Conservation (phyloP, 768 basidiomycete species). For the Galerina marginata region DNA sequence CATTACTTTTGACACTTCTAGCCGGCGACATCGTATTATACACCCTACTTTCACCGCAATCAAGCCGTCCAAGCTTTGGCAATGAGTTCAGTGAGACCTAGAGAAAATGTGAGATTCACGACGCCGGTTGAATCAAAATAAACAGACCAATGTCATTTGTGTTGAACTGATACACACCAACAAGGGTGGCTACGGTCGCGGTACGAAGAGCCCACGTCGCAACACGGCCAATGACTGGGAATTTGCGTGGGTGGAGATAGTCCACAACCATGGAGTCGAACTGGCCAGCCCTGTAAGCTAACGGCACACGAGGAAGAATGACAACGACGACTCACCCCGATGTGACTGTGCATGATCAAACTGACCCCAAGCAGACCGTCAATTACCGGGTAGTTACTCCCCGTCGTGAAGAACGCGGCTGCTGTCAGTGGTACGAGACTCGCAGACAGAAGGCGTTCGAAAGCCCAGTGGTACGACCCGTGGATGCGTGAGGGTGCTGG, state of each 20-base stretch:
- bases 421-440: constrained; percentile 87
- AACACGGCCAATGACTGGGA: constrained; percentile 76
- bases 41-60: not conserved
- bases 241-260: constrained; percentile 94
- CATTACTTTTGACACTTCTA: too few relatives aligned
- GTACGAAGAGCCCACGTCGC: constrained; percentile 78
- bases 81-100: constrained; percentile 88
- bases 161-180: constrained; percentile 97
- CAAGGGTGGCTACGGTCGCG: constrained; percentile 79
- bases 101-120: not conserved
- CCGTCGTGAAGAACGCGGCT: constrained; percentile 82
- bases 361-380: constrained; percentile 90
- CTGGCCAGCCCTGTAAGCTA: constrained; percentile 38
- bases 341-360: constrained; percentile 93
- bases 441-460: constrained; percentile 91
- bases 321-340: constrained; percentile 68
- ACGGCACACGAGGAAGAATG: not conserved
- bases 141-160: constrained; percentile 94
- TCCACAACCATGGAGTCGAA: constrained; percentile 82
- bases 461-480: constrained; percentile 92
- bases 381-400: constrained; percentile 78
- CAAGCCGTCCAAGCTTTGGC: constrained; percentile 83
- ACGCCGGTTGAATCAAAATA: not conserved
- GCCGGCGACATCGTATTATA: too few relatives aligned
- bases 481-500: constrained; percentile 80